These are phyloP conservation scores for Ligustrum vulgare DNA, from an alignment of 257 asterid species.

Conservation along the genomic window DNA sequence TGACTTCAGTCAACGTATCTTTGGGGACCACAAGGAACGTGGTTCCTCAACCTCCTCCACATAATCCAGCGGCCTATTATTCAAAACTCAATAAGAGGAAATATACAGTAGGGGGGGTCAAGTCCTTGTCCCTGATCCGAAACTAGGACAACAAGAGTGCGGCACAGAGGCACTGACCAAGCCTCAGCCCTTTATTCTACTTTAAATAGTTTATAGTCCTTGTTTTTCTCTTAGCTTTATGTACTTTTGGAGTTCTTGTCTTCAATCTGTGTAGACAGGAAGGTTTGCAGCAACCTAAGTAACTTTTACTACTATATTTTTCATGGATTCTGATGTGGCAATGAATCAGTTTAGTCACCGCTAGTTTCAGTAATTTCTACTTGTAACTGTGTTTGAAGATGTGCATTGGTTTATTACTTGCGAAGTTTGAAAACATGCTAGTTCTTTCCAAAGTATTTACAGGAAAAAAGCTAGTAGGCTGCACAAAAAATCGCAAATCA, in stretches of 20 bases:
- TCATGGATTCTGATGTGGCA: not conserved
- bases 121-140: not conserved
- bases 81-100: not conserved
- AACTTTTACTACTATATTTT: not conserved
- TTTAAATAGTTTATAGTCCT: not conserved
- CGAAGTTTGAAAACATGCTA: not conserved
- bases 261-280: not conserved
- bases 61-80: constrained; percentile 4
- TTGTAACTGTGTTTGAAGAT: not conserved
- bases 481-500: too few relatives aligned
- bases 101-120: not conserved
- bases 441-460: not conserved
- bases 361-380: not conserved
- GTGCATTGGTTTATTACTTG: not conserved
- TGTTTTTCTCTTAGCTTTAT: not conserved
- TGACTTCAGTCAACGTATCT: constrained; percentile 87
- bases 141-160: not conserved
- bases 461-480: too few relatives aligned
- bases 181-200: not conserved
- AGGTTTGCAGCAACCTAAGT: not conserved
- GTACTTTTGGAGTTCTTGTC: not conserved
- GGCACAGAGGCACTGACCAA: not conserved
- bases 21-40: constrained; percentile 72
- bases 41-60: constrained; percentile 24
- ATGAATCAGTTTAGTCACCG: not conserved